These are phyloP conservation scores for Trichosporon faecale DNA, from an alignment of 1,284 basidiomycete genomes.

Conservation along the genomic window DNA sequence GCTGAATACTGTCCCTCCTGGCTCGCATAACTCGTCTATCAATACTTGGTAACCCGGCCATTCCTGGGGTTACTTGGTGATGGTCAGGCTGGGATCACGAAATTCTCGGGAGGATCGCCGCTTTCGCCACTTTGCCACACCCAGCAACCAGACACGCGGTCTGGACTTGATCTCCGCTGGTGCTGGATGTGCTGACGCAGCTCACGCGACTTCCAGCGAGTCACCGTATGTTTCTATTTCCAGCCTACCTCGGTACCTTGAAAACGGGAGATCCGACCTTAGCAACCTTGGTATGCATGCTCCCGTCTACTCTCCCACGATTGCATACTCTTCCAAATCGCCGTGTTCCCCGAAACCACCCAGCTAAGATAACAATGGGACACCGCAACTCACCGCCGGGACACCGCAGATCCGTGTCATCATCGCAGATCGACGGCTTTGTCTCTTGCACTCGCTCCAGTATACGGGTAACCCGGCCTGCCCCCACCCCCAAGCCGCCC, in stretches of 20 bases:
- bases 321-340: background rate
- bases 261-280: background rate
- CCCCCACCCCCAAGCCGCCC: too few species aligned
- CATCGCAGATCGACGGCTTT: too few species aligned
- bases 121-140: slow-evolving; percentile 2
- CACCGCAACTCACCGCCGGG: background rate
- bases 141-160: background rate
- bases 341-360: background rate
- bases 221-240: background rate
- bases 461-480: too few species aligned
- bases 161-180: background rate
- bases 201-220: background rate
- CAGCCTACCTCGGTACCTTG: background rate
- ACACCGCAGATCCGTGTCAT: background rate
- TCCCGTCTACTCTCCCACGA: background rate
- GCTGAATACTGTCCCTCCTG: background rate
- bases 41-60: background rate
- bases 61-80: background rate
- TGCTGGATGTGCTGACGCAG: background rate
- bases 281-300: too few species aligned
- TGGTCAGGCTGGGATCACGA: background rate
- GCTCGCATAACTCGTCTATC: background rate
- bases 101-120: background rate
- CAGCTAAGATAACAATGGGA: background rate
- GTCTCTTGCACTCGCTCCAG: too few species aligned